phyloP scores from a whole-genome alignment of 1,284 basidiomycete species.

The Ganoderma resinaceum region DNA sequence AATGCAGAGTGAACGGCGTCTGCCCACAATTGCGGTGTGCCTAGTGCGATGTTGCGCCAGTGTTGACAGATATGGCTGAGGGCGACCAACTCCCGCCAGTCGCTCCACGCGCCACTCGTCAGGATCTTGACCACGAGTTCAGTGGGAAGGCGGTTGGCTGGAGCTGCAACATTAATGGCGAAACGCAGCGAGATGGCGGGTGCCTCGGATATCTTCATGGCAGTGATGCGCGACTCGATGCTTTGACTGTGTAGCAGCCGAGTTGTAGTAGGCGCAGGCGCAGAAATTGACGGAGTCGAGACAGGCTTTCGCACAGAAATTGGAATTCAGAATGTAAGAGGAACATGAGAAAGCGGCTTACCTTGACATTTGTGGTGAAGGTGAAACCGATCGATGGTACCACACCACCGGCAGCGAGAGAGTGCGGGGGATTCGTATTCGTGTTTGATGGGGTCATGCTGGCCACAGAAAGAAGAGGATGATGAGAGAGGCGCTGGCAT shows the following conservation, averaged over 20 bases:
- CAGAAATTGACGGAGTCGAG: neutral
- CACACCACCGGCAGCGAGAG: too few relatives aligned
- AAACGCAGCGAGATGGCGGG: neutral
- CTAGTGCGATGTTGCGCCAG: conserved; percentile 12
- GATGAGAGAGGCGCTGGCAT: too few relatives aligned
- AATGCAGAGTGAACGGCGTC: neutral
- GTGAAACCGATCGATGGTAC: neutral
- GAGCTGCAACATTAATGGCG: neutral
- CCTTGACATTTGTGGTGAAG: neutral
- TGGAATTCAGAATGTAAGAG: too few relatives aligned
- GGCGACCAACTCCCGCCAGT: neutral
- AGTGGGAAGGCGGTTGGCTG: neutral
- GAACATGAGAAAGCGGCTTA: neutral
- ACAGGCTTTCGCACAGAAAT: too few relatives aligned
- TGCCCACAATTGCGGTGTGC: conserved; percentile 15
- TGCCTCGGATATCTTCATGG: too few relatives aligned
- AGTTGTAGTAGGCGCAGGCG: neutral
- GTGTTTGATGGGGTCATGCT: neutral
- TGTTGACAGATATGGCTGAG: conserved; percentile 13
- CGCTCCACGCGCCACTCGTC: neutral
- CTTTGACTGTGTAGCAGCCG: neutral
- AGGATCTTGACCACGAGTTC: neutral
- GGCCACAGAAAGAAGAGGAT: too few relatives aligned
- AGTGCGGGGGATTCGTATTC: too few relatives aligned
- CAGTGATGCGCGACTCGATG: too few relatives aligned